Evolutionary conservation across 805 yeast species (phyloP), one percentile per base, ranked within the genome.

Genomic region (Ogataea kodamae): DNA sequence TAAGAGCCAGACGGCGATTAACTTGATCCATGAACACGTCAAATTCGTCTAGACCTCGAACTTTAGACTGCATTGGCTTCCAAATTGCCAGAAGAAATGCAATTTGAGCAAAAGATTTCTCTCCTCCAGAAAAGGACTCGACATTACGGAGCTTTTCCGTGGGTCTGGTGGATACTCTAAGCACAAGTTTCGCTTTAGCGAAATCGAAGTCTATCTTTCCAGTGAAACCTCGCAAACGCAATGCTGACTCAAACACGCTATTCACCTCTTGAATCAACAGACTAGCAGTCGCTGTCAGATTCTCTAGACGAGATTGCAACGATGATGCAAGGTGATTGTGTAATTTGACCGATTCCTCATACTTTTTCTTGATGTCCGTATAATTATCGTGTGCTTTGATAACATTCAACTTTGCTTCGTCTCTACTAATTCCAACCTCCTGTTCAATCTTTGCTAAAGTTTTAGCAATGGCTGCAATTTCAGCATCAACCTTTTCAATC

Each of bases 1-100:
- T 69, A 54, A 92, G 76, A 40, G 95, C 87, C 33, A 83, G 74
- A 27, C 80, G 71, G 45, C 98, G 72, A 54, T 89, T 88, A 11
- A 87, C 85, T 30, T 87, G 86, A 58, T 92, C 99, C 98, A 92
- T 92, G 52, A 80, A 92, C 13, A 92, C 98, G 61, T 92, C 99
- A 57, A 84, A 92, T 59, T 92, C 99, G 60, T 92, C 99, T 40
- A 92, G 64, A 0, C 97, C 97, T 40, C 94, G 74, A 12, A 92
- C 73, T 37, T 84, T 75, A 0, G 95, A 81, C 41, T 81, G 77
- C 96, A 92, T 89, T 17, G 86, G 81, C 44, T 78, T 77, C 99
- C 99, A 92, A 18, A 95, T 82, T 0, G 97, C 81, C 40, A 90
- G 65, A 28, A 92, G 61, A 38, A 92, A 69, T 0, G 97, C 84